Conservation (phyloP, 148 eudicot genomes). For the Vaccinium myrtillus region DNA sequence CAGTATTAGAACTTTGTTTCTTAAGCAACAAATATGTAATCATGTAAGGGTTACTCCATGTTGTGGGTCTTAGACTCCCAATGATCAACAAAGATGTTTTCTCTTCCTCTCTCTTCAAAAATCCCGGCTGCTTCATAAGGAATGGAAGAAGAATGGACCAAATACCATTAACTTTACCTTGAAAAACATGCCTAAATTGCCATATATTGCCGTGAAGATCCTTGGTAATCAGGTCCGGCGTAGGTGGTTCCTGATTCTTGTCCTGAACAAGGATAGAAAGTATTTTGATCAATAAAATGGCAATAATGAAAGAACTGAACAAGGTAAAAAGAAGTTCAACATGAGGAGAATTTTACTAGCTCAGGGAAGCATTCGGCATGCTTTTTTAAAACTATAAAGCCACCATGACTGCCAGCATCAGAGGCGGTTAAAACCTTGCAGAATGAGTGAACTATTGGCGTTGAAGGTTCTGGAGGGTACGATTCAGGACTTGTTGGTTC, state of each 20-base stretch:
- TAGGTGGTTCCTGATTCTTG: slow-evolving; percentile 74
- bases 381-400: slow-evolving; percentile 82
- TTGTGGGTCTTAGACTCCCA: background rate
- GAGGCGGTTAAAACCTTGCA: slow-evolving; percentile 90
- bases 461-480: slow-evolving; percentile 51
- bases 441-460: slow-evolving; percentile 63
- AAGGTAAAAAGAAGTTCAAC: background rate
- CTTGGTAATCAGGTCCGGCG: slow-evolving; percentile 74
- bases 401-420: slow-evolving; percentile 93
- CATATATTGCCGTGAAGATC: slow-evolving; percentile 86
- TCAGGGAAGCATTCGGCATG: slow-evolving; percentile 97
- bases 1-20: background rate
- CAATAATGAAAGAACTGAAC: background rate
- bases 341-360: slow-evolving; percentile 46
- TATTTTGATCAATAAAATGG: background rate
- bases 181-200: slow-evolving; percentile 86
- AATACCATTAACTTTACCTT: slow-evolving; percentile 51
- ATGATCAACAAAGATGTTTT: background rate
- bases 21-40: background rate
- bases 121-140: background rate
- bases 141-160: background rate
- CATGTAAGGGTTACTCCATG: background rate
- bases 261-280: slow-evolving; percentile 44
- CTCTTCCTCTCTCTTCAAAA: background rate
- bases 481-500: slow-evolving; percentile 65